A percentile compares a stretch with the other conserved stretches of the same genome.
Evolutionary conservation across 1,284 basidiomycete species (phyloP).

Genomic region (Taiwanofungus camphoratus): DNA sequence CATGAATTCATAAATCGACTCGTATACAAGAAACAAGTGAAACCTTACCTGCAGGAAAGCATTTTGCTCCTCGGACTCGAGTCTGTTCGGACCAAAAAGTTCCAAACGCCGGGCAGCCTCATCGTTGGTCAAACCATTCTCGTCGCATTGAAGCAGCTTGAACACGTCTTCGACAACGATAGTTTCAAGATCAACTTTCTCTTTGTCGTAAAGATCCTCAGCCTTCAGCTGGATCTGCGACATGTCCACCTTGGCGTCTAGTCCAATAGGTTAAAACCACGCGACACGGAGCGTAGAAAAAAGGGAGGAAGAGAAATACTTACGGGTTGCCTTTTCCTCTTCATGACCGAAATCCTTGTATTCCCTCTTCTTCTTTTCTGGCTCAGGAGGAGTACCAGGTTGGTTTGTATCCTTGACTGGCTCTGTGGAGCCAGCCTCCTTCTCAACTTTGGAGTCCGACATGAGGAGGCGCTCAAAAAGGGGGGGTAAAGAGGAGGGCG

Average conservation of each 20-base stretch:
- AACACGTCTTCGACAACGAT: constrained; percentile 97
- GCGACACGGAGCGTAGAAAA: constrained; percentile 8
- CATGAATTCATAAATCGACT: constrained; percentile 23
- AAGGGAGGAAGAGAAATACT: constrained; percentile 28
- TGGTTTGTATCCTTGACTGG: constrained; percentile 21
- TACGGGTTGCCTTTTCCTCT: constrained; percentile 63
- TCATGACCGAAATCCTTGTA: constrained; percentile 91
- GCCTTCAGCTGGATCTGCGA: constrained; percentile 86
- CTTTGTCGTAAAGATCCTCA: constrained; percentile 95
- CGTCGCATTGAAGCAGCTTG: constrained; percentile 87
- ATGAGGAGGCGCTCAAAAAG: constrained; percentile 16
- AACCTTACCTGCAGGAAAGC: constrained; percentile 68
- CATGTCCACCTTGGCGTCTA: constrained; percentile 87
- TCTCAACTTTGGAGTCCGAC: constrained; percentile 28
- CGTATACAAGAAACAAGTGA: neutral
- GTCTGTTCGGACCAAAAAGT: constrained; percentile 95
- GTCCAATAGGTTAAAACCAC: constrained; percentile 10
- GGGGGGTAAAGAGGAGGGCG: constrained; percentile 8
- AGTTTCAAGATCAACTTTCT: constrained; percentile 98
- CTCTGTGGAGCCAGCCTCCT: constrained; percentile 28
- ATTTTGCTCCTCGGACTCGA: constrained; percentile 88
- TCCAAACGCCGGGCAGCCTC: constrained; percentile 86
- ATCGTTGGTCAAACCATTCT: constrained; percentile 70
- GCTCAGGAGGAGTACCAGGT: constrained; percentile 14
- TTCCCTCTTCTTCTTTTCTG: constrained; percentile 76